phyloP scores from a whole-genome alignment of 305 asterid species.

The Striga hermonthica region DNA sequence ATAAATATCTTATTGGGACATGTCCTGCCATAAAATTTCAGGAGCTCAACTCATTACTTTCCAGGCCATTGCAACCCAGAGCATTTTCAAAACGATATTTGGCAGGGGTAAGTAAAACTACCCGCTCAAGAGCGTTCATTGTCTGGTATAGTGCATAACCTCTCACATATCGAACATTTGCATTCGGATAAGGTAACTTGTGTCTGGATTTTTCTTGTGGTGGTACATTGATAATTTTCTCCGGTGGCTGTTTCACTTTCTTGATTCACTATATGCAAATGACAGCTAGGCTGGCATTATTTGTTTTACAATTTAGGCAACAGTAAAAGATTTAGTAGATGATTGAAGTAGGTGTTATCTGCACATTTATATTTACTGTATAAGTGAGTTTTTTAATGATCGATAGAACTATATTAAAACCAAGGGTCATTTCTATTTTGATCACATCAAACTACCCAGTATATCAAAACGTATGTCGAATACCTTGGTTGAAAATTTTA shows the following conservation, averaged over 20 bases:
- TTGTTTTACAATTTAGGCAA: not conserved
- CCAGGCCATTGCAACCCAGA: slow-evolving; percentile 49
- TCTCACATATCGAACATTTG: slow-evolving; percentile 2
- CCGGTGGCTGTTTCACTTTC: not conserved
- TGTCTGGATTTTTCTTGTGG: not conserved
- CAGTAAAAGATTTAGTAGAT: not conserved
- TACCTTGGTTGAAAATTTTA: slow-evolving; percentile 1
- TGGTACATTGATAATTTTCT: slow-evolving; percentile 5
- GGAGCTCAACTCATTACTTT: slow-evolving; percentile 51
- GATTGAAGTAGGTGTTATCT: not conserved
- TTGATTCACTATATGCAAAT: not conserved
- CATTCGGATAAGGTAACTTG: slow-evolving; percentile 10
- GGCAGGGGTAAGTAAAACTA: slow-evolving; percentile 50
- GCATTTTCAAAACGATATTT: slow-evolving; percentile 53
- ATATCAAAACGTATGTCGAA: not conserved
- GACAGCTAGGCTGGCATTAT: not conserved
- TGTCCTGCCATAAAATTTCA: slow-evolving; percentile 35
- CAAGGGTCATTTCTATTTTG: not conserved
- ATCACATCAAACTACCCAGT: not conserved
- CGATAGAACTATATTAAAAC: no score
- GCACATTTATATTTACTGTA: not conserved
- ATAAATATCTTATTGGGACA: slow-evolving; percentile 12
- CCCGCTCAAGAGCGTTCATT: not conserved
- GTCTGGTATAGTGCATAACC: slow-evolving; percentile 15
- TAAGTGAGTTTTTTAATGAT: not conserved